Conservation (phyloP, 106 monocot genomes). For the Dendrobium nobile region DNA sequence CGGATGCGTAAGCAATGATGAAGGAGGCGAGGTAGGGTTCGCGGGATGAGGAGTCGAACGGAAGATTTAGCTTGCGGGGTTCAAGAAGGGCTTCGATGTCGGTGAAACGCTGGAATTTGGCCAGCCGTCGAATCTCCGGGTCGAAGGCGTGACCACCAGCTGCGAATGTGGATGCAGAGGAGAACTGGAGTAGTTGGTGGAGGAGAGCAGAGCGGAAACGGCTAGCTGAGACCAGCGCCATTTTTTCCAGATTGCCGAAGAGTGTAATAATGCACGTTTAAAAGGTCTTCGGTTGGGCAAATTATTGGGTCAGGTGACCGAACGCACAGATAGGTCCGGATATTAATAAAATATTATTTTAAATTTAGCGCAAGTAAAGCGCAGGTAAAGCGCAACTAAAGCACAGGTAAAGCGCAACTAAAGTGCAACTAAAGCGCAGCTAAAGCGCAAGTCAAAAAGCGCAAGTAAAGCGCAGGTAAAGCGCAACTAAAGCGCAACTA, state of each 20-base stretch:
- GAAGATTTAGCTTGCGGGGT: conserved; percentile 3
- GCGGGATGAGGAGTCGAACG: conserved; percentile 4
- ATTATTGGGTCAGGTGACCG: no score
- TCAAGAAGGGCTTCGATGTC: conserved; percentile 23
- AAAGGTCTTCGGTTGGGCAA: not conserved
- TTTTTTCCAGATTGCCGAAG: not conserved
- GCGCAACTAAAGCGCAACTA: no score
- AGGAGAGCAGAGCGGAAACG: not conserved
- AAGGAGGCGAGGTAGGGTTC: conserved; percentile 17
- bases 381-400: no score
- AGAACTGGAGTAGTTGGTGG: not conserved
- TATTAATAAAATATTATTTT: no score
- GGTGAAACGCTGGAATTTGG: conserved; percentile 10
- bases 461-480: no score
- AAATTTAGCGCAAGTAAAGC: no score
- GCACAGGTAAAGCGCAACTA: no score
- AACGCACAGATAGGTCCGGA: no score
- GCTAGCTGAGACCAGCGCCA: conserved; percentile 13
- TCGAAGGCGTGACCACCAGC: conserved; percentile 9
- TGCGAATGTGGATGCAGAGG: not conserved
- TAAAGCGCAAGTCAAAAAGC: no score
- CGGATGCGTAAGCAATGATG: conserved; percentile 37
- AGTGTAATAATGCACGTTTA: no score
- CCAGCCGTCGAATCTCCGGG: conserved; percentile 22
- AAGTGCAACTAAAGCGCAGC: no score